These are phyloP conservation scores for Pyrus communis DNA, from an alignment of 306 rosid species.

Conservation along the genomic window DNA sequence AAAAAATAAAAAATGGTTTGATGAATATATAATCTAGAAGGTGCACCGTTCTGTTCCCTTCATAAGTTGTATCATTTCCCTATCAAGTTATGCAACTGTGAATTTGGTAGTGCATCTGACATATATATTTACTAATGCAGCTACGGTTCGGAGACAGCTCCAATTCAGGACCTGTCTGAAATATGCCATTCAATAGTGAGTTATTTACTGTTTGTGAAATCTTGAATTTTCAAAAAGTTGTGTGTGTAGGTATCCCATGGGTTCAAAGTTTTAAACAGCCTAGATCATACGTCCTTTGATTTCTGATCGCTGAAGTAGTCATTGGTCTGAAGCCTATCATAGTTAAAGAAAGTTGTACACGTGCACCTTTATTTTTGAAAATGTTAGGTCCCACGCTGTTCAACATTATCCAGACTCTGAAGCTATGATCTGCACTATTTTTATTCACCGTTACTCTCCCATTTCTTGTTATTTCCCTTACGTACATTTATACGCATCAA, in stretches of 20 bases:
- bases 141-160: conserved; percentile 73
- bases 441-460: neutral
- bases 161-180: conserved; percentile 74
- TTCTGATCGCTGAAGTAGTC: neutral
- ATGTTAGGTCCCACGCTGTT: neutral
- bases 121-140: conserved; percentile 40
- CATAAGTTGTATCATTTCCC: neutral
- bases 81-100: neutral
- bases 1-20: too few species aligned
- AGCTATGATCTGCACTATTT: neutral
- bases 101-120: conserved; percentile 16
- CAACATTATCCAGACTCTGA: neutral
- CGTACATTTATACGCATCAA: neutral
- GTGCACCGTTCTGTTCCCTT: neutral
- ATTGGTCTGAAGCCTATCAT: neutral
- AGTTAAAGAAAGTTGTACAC: neutral
- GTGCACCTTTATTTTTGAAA: neutral
- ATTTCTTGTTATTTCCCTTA: neutral
- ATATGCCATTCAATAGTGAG: conserved; percentile 77
- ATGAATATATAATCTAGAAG: neutral
- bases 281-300: neutral
- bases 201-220: conserved; percentile 5
- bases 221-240: neutral
- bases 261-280: neutral
- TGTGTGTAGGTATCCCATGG: neutral